Percentiles rank a stretch among this genome's conserved stretches.
phyloP scores from a whole-genome alignment of 176 grass and related monocot species.

The Poa pratensis region DNA sequence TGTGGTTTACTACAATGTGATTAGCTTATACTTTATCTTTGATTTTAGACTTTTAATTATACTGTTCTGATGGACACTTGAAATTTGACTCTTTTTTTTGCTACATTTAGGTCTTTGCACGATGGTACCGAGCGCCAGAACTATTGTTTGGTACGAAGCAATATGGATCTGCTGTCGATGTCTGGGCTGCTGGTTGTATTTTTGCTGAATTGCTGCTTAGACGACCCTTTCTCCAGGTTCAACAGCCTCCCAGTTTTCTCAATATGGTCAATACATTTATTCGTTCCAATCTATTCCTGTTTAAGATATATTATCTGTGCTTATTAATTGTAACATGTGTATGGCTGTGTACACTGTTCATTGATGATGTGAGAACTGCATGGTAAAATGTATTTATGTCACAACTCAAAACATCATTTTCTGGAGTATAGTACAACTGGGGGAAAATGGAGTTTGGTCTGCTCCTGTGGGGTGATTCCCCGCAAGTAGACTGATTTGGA shows the following conservation, averaged over 20 bases:
- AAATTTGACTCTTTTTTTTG: conserved; percentile 9
- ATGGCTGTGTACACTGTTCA: conserved; percentile 12
- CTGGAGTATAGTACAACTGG: conserved; percentile 1
- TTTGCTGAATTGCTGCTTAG: conserved; percentile 96
- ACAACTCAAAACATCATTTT: conserved; percentile 18
- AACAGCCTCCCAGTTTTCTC: conserved; percentile 30
- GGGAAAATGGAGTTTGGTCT: neutral
- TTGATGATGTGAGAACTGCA: conserved; percentile 26
- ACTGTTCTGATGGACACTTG: conserved; percentile 14
- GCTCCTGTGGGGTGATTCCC: conserved; percentile 7
- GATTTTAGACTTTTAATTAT: conserved; percentile 14
- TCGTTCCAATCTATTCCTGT: conserved; percentile 19
- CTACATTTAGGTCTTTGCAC: conserved; percentile 88
- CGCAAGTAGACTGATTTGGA: neutral
- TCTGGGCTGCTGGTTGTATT: conserved; percentile 99
- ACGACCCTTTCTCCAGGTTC: conserved; percentile 87
- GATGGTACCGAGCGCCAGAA: conserved; percentile 98
- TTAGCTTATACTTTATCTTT: conserved; percentile 16
- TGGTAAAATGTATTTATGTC: neutral
- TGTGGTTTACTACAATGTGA: conserved; percentile 3
- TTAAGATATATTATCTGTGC: conserved; percentile 10
- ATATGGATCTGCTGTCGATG: conserved; percentile 93
- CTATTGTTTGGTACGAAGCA: conserved; percentile 96
- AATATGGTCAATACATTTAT: conserved; percentile 11
- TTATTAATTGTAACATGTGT: conserved; percentile 28